Percentiles rank a stretch among this genome's conserved stretches.
phyloP scores from a whole-genome alignment of 345 rosid species.

The Corymbia maculata region DNA sequence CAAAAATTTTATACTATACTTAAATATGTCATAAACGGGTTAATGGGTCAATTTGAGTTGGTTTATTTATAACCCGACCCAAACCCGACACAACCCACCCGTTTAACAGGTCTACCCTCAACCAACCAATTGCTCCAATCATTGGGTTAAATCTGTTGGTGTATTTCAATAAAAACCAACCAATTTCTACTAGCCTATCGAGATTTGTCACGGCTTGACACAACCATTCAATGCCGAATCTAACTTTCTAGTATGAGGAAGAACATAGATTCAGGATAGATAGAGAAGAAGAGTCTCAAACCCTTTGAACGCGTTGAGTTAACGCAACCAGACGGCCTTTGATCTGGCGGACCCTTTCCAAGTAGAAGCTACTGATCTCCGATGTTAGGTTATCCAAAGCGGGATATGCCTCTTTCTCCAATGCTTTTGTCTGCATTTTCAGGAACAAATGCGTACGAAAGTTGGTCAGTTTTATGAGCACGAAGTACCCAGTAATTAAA shows the following conservation, averaged over 20 bases:
- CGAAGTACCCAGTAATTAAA: neutral
- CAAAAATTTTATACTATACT: too few relatives aligned
- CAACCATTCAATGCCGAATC: neutral
- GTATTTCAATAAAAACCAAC: neutral
- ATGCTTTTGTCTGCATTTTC: slow-evolving; percentile 33
- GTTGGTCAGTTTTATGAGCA: neutral
- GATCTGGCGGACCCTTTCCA: slow-evolving; percentile 60
- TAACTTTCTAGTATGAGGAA: neutral
- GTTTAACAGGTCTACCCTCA: too few relatives aligned
- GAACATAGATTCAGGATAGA: neutral
- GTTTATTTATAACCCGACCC: too few relatives aligned
- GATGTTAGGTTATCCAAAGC: slow-evolving; percentile 60
- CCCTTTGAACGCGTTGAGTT: slow-evolving; percentile 62
- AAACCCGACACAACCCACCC: too few relatives aligned
- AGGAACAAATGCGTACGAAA: neutral
- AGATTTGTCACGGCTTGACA: neutral
- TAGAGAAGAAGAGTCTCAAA: neutral
- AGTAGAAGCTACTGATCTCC: slow-evolving; percentile 54
- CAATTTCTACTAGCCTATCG: neutral
- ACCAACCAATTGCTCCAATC: neutral
- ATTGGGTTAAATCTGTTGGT: neutral
- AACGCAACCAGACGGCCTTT: slow-evolving; percentile 60
- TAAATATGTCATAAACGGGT: too few relatives aligned
- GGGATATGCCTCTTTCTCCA: slow-evolving; percentile 62
- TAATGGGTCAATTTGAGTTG: too few relatives aligned